Conservation (phyloP, 176 grass and related monocot species). For the Areca catechu region DNA sequence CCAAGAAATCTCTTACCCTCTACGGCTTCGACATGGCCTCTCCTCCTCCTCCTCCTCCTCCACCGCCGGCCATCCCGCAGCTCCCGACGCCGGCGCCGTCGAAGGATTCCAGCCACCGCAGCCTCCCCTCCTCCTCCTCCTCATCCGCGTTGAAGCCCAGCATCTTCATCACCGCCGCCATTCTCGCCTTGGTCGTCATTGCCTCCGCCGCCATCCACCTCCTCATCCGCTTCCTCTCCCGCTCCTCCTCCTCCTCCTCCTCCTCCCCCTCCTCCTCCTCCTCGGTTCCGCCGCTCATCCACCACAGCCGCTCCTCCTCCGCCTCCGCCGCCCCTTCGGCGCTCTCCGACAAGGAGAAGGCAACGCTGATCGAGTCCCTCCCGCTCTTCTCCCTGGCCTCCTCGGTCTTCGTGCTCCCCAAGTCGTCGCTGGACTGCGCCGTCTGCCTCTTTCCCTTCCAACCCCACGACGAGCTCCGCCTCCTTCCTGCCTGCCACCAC, state of each 20-base stretch:
- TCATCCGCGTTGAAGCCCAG: constrained; percentile 37
- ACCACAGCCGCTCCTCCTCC: constrained; percentile 11
- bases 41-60: no score
- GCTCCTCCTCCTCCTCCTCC: background rate
- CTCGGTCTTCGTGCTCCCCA: constrained; percentile 55
- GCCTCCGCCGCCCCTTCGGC: constrained; percentile 1
- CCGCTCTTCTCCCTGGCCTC: constrained; percentile 84
- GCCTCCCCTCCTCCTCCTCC: background rate
- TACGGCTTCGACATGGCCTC: no score
- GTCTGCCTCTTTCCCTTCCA: constrained; percentile 78
- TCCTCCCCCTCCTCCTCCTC: background rate
- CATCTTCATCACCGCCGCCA: constrained; percentile 59
- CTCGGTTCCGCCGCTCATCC: constrained; percentile 6
- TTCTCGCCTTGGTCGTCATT: constrained; percentile 57
- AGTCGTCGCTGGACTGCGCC: constrained; percentile 81
- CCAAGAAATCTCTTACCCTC: no score
- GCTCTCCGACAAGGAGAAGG: constrained; percentile 38
- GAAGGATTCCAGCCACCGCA: background rate
- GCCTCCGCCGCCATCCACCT: constrained; percentile 70
- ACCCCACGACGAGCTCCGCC: constrained; percentile 69
- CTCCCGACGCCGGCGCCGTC: no score
- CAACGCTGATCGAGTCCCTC: constrained; percentile 60
- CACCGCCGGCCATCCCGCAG: no score
- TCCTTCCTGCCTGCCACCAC: constrained; percentile 80
- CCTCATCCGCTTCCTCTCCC: constrained; percentile 59